Evolutionary conservation across 1,139 yeast genomes (phyloP).

Genomic region (Casaregolazyma suthepensis): DNA sequence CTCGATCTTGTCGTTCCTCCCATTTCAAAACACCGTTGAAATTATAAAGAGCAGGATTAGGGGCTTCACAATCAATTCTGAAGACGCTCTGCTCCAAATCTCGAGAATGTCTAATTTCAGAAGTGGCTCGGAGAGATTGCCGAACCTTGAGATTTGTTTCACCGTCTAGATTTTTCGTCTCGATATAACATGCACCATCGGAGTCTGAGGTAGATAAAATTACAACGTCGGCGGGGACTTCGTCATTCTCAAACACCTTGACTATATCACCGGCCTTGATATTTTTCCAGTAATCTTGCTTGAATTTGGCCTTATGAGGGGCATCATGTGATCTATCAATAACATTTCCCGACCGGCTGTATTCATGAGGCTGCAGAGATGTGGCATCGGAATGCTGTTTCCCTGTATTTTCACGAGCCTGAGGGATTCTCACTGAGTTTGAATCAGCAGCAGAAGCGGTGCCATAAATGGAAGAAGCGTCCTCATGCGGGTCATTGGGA

Average conservation of each 20-base stretch:
- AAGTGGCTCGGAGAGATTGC: constrained; percentile 63
- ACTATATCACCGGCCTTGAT: constrained; percentile 85
- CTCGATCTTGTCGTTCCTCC: constrained; percentile 26
- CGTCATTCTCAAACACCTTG: constrained; percentile 78
- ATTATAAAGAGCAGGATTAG: constrained; percentile 71
- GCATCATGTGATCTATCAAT: constrained; percentile 30
- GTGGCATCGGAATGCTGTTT: neutral
- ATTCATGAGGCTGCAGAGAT: neutral
- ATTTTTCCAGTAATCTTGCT: constrained; percentile 76
- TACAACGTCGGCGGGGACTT: constrained; percentile 87
- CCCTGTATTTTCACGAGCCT: neutral
- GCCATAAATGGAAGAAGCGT: constrained; percentile 14
- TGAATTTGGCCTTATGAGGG: constrained; percentile 44
- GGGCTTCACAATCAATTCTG: constrained; percentile 87
- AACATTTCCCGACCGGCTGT: constrained; percentile 24
- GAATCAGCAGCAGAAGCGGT: constrained; percentile 12
- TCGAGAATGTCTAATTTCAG: constrained; percentile 53
- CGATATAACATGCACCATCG: constrained; percentile 89
- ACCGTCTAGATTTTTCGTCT: constrained; percentile 93
- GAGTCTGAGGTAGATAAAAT: constrained; percentile 75
- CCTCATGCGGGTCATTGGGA: constrained; percentile 3
- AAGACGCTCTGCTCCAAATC: constrained; percentile 70
- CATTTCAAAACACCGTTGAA: constrained; percentile 76
- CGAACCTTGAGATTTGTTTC: constrained; percentile 87
- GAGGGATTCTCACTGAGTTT: constrained; percentile 8